These are phyloP conservation scores for Bombardia bombarda DNA, from an alignment of 495 filamentous ascomycete genomes.

Conservation along the genomic window DNA sequence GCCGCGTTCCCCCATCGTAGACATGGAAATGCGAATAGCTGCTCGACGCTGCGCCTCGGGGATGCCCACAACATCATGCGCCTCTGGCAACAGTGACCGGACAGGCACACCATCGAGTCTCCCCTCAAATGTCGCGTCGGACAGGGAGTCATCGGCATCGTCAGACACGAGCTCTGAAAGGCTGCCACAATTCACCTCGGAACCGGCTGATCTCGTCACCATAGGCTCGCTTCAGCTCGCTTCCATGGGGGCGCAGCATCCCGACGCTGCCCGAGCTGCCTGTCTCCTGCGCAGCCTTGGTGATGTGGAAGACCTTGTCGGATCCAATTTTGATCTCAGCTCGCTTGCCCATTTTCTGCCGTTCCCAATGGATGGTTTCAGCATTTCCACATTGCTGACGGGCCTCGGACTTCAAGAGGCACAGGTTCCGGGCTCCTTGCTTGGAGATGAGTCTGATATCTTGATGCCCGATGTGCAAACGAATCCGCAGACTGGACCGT, in stretches of 20 bases:
- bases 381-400: background rate
- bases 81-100: background rate
- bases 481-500: background rate
- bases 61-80: slow-evolving; percentile 1
- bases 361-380: slow-evolving; percentile 1
- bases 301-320: background rate
- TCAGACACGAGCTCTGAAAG: slow-evolving; percentile 1
- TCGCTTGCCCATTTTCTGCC: slow-evolving; percentile 2
- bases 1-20: slow-evolving; percentile 6
- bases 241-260: slow-evolving; percentile 17
- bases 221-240: slow-evolving; percentile 19
- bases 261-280: slow-evolving; percentile 11
- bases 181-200: slow-evolving; percentile 14
- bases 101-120: slow-evolving; percentile 7
- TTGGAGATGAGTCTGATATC: too few relatives aligned
- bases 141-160: slow-evolving; percentile 1
- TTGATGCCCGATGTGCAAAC: too few relatives aligned
- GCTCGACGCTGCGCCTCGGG: slow-evolving; percentile 5
- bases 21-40: slow-evolving; percentile 3
- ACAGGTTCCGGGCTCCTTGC: too few relatives aligned
- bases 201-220: slow-evolving; percentile 18
- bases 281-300: slow-evolving; percentile 11
- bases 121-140: slow-evolving; percentile 1
- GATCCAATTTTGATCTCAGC: background rate
- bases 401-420: background rate